Evolutionary conservation across 2,329 filamentous ascomycete species (phyloP).

Genomic region (Diaporthe nobilis): DNA sequence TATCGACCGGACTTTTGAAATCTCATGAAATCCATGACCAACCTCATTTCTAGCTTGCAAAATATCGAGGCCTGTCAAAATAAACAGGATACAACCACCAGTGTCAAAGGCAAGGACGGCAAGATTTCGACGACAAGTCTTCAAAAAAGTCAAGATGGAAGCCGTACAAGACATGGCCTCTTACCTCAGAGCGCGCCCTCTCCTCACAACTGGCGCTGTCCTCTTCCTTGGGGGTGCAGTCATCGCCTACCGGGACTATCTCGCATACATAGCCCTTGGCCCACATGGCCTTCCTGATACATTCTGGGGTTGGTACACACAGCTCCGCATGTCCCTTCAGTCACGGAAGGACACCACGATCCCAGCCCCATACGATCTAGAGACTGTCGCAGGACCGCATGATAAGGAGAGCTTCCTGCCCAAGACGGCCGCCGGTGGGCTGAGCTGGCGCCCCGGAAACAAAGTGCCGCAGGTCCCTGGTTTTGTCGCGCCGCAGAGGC

Average conservation of each 20-base stretch:
- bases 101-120: neutral
- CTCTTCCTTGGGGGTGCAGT: conserved; percentile 21
- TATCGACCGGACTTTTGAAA: neutral
- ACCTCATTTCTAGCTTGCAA: neutral
- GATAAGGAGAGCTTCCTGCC: conserved; percentile 40
- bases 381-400: conserved; percentile 37
- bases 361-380: conserved; percentile 45
- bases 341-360: conserved; percentile 46
- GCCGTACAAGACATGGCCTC: neutral
- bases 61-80: neutral
- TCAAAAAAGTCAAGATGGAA: neutral
- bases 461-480: conserved; percentile 47
- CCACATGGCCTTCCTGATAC: conserved; percentile 37
- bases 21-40: no score
- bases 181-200: neutral
- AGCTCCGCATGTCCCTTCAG: conserved; percentile 42
- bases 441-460: conserved; percentile 40
- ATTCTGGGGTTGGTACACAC: conserved; percentile 39
- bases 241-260: conserved; percentile 36
- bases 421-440: conserved; percentile 7
- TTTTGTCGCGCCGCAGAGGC: conserved; percentile 56
- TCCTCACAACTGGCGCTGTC: neutral
- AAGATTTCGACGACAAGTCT: neutral
- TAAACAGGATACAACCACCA: neutral
- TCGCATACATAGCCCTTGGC: conserved; percentile 34